Base-by-base conservation (phyloP, 768 basidiomycete genomes). In the Macrolepiota albuminosa region DNA sequence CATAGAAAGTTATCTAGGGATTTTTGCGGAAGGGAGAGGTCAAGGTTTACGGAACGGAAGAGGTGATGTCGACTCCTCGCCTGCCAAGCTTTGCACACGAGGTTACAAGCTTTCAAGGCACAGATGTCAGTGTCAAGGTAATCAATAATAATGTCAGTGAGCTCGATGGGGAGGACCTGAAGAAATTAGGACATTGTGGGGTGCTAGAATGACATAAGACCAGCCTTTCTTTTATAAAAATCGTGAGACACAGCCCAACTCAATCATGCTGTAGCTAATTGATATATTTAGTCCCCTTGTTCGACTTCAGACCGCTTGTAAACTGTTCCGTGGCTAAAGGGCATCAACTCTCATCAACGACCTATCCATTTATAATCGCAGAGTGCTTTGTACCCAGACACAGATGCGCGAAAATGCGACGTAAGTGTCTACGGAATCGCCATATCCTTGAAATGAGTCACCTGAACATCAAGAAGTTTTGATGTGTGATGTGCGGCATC, bases 231-330 rank as follows among this genome's bases (percentile, higher is more conserved):
- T 54, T 18, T 37, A 24, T 21, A 51, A 33, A 49, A 2, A 59
- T 4, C 21, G 48, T 50, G 4, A 50, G 36, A 26, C 51, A 52
- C 36, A 52, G 51, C 51, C 24, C 24, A 21, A 34, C 11, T 34
- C 33, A 34, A 6, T 74, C 87, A 48, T 60, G 93, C 95, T 80
- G 18, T 43, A 21, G 13, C 42, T 7, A 31, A 9, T 18, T 14
- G 45, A n/a, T n/a, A n/a, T n/a, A n/a, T n/a, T n/a, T n/a, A n/a
- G n/a, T n/a, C n/a, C n/a, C n/a, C n/a, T n/a, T n/a, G 8, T 6
- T 51, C 24, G 34, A 18, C 24, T 39, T 26, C 16, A 53, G 8
- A 53, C 33, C 9, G 6, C 8, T 40, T 57, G 56, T 11, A 39
- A 39, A 29, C 31, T 57, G 16, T 8, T 50, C 56, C 48, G 29